Evolutionary conservation across 2,329 filamentous ascomycete genomes (phyloP).

Genomic region (Diaporthe humulicola): DNA sequence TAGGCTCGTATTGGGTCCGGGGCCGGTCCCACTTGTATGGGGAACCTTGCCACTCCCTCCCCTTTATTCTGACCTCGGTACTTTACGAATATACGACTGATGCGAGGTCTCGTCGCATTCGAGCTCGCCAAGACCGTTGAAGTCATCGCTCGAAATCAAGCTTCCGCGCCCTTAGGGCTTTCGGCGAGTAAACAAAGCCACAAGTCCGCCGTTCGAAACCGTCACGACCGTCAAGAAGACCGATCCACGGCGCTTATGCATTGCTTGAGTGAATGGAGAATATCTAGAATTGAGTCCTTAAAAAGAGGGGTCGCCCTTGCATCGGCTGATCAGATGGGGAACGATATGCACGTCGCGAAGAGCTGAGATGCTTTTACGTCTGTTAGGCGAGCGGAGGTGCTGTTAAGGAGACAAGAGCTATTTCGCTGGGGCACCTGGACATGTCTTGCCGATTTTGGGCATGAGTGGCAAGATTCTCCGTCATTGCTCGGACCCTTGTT

Average conservation of each 20-base stretch:
- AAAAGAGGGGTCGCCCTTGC: neutral
- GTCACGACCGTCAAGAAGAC: neutral
- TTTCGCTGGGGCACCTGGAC: too few species aligned
- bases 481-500: neutral
- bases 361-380: neutral
- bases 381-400: neutral
- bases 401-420: slow-evolving; percentile 10
- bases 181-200: neutral
- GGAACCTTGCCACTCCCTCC: slow-evolving; percentile 26
- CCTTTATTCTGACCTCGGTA: slow-evolving; percentile 15
- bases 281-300: neutral
- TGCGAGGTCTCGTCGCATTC: neutral
- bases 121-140: neutral
- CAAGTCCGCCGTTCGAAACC: neutral
- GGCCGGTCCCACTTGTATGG: slow-evolving; percentile 13
- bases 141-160: neutral
- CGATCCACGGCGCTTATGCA: neutral
- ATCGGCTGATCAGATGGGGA: neutral
- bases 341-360: neutral
- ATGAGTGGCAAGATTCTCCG: slow-evolving; percentile 16
- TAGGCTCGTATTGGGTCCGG: slow-evolving; percentile 21
- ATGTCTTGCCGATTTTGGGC: neutral
- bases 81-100: neutral
- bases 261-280: neutral
- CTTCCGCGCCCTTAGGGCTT: neutral